phyloP scores from a whole-genome alignment of 2,329 filamentous ascomycete species.

The Coniella vitis region DNA sequence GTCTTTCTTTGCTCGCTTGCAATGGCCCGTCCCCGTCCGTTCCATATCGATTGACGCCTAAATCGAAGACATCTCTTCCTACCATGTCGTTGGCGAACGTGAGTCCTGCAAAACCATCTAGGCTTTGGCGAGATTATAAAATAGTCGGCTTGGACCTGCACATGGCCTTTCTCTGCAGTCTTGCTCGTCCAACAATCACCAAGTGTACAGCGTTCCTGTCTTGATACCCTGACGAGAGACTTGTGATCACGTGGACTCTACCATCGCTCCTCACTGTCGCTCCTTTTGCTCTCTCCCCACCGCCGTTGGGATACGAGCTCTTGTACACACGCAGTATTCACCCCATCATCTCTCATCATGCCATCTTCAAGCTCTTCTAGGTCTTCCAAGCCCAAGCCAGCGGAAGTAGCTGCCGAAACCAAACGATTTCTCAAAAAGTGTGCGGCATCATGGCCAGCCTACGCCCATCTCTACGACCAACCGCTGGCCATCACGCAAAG shows the following conservation, averaged over 20 bases:
- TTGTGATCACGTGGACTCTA: too few relatives aligned
- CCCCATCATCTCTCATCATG: conserved; percentile 32
- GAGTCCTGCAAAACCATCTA: neutral
- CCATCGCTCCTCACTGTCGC: neutral
- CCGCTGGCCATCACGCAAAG: conserved; percentile 35
- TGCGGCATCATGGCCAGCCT: conserved; percentile 46
- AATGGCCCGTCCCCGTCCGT: conserved; percentile 12
- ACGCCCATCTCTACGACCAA: conserved; percentile 52
- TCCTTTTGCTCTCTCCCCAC: neutral
- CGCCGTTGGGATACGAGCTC: neutral
- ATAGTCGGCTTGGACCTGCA: too few relatives aligned
- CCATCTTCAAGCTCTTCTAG: conserved; percentile 29
- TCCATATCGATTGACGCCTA: conserved; percentile 13
- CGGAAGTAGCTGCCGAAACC: conserved; percentile 67
- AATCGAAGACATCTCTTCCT: conserved; percentile 16
- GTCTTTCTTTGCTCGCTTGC: conserved; percentile 17
- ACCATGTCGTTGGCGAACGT: conserved; percentile 10
- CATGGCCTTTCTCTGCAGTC: too few relatives aligned
- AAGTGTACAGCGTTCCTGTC: too few relatives aligned
- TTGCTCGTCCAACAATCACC: too few relatives aligned
- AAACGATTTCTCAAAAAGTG: conserved; percentile 57
- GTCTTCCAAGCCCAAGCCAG: conserved; percentile 53
- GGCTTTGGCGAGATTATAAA: neutral
- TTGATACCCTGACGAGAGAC: too few relatives aligned
- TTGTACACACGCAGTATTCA: neutral